These are phyloP conservation scores for Penicillium egyptiacum DNA, from an alignment of 495 filamentous ascomycete genomes.

Conservation along the genomic window DNA sequence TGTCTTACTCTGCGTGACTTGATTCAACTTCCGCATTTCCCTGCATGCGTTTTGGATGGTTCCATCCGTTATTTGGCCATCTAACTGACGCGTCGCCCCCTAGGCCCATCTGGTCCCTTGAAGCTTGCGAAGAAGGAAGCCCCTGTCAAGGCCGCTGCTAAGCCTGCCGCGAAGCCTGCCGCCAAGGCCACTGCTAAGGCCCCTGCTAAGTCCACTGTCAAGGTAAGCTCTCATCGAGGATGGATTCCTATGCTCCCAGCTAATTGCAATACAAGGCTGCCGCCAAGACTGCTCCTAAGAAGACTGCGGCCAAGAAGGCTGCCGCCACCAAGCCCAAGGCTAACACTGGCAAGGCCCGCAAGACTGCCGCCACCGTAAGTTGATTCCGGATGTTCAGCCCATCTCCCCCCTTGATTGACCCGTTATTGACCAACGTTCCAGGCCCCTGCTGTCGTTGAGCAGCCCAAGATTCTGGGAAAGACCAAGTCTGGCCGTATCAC, in stretches of 20 bases:
- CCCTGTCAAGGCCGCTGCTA: slow-evolving; percentile 39
- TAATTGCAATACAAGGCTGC: slow-evolving; percentile 46
- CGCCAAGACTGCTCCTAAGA: slow-evolving; percentile 40
- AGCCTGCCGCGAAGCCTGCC: slow-evolving; percentile 47
- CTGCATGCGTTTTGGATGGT: slow-evolving; percentile 15
- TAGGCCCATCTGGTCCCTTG: slow-evolving; percentile 88
- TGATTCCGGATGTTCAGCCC: neutral
- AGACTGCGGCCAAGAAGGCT: slow-evolving; percentile 45
- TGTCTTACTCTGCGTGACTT: slow-evolving; percentile 1
- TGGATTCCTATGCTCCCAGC: neutral
- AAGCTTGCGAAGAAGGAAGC: slow-evolving; percentile 88
- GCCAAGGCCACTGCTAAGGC: slow-evolving; percentile 41
- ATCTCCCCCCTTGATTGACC: neutral
- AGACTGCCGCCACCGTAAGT: slow-evolving; percentile 48
- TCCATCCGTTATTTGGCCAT: neutral
- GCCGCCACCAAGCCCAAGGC: slow-evolving; percentile 45
- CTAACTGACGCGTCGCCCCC: slow-evolving; percentile 41
- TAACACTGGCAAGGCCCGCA: slow-evolving; percentile 57
- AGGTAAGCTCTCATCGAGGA: slow-evolving; percentile 37
- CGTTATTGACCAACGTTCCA: slow-evolving; percentile 24
- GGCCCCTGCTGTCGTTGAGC: slow-evolving; percentile 69
- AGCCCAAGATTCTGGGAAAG: slow-evolving; percentile 73
- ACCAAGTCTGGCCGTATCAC: slow-evolving; percentile 91
- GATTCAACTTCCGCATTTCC: neutral
- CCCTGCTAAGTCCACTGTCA: slow-evolving; percentile 51